Evolutionary conservation across 2,329 filamentous ascomycete genomes (phyloP), one percentile per base, ranked within the genome.

Genomic region (Pestalotiopsis sp.): DNA sequence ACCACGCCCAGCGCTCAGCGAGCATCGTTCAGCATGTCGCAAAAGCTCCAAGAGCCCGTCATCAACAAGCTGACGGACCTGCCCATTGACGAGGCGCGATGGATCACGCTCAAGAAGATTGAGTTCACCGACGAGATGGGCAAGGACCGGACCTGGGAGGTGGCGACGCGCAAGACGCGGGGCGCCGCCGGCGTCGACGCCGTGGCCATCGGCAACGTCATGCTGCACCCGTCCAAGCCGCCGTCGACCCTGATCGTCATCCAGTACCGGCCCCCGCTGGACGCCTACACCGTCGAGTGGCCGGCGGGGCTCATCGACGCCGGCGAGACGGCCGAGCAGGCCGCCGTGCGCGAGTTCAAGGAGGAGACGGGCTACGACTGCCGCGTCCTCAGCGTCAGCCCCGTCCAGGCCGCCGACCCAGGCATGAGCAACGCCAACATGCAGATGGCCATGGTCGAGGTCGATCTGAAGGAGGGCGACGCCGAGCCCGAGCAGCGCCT

Each of bases 141-240:
- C 75, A 82, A 82, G 39, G 72, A 80, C 11, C 85, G 88, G 68
- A 85, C 83, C 3, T 91, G 88, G 88, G 89, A 91, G 75, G 86
- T 86, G 3, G 87, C 86, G 3, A 83, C 86, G 70, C 87, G 89
- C 67, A 84, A 85, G 70, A 91, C 88, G 0, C 84, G 88, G 25
- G 82, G 83, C 13, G 83, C 84, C 1, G 79, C 82, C 3, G 85
- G 83, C 69, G 86, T 90, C 68, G 89, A 91, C 71, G 88, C 87
- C 59, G 88, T 91, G 4, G 87, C 88, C 63, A 89, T 91, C 70
- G 85, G 88, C 66, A 89, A 89, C 66, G 83, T 91, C 70, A 81
- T 91, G 2, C 77, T 85, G 59, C 83, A 83, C 67, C 79, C 82
- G 3, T 75, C 76, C n/a, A 80, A 79, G 67, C 76, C 78, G 56